Conservation (phyloP, 2,329 filamentous ascomycete genomes). For the Hymenoscyphus albidus region DNA sequence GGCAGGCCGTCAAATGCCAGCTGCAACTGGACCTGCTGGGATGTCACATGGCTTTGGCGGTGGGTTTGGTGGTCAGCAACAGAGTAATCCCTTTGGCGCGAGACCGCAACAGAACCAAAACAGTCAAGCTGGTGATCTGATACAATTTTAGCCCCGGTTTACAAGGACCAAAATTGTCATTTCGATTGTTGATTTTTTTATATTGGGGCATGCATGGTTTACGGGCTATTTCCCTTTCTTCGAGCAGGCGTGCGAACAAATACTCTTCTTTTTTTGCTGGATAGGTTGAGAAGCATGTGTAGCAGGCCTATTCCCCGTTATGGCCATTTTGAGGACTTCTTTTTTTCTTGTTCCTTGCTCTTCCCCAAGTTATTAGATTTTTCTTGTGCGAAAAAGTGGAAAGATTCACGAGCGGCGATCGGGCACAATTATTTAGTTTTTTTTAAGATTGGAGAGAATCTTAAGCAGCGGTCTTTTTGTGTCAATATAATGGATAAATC, state of each 20-base stretch:
- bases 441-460: constrained; percentile 10
- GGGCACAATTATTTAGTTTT: neutral
- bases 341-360: constrained; percentile 8
- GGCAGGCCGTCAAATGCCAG: constrained; percentile 44
- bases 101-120: constrained; percentile 45
- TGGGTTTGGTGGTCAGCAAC: constrained; percentile 37
- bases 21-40: constrained; percentile 54
- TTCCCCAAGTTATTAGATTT: constrained; percentile 19
- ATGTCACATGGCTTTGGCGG: constrained; percentile 47
- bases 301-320: neutral
- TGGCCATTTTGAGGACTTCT: constrained; percentile 13
- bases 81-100: constrained; percentile 54
- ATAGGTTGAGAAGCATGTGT: neutral
- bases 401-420: constrained; percentile 23
- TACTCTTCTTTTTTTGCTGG: constrained; percentile 19
- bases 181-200: constrained; percentile 7
- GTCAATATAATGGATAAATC: constrained; percentile 11
- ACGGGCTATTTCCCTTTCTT: constrained; percentile 14
- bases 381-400: constrained; percentile 16
- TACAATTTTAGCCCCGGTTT: constrained; percentile 30
- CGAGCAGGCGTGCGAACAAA: constrained; percentile 23
- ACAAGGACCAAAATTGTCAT: neutral
- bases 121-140: constrained; percentile 33
- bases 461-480: constrained; percentile 6
- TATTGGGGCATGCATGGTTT: constrained; percentile 10